Conservation (phyloP, 2,329 filamentous ascomycete genomes). For the Aciculosporium take region DNA sequence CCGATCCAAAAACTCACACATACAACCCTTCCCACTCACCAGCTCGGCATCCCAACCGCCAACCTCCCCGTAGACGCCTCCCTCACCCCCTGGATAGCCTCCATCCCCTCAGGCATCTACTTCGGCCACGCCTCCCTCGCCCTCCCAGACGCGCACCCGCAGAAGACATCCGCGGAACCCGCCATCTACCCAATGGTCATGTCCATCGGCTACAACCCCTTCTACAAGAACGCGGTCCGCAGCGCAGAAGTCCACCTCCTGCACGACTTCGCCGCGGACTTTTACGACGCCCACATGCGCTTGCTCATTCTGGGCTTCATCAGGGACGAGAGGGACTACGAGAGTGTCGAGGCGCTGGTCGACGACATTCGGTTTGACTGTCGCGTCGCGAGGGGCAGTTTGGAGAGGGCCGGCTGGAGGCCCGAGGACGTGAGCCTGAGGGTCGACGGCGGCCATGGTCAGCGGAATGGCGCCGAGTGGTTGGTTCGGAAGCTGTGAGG, state of each 20-base stretch:
- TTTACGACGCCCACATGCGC: conserved; percentile 71
- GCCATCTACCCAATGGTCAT: conserved; percentile 73
- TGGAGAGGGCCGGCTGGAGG: conserved; percentile 51
- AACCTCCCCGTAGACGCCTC: conserved; percentile 66
- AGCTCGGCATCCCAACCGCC: conserved; percentile 93
- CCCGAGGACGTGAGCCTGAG: conserved; percentile 21
- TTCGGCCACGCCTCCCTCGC: conserved; percentile 78
- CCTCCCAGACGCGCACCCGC: conserved; percentile 34
- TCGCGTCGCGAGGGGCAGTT: conserved; percentile 60
- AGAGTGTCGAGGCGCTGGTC: conserved; percentile 66
- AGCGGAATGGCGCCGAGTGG: conserved; percentile 22
- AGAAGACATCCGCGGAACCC: conserved; percentile 15
- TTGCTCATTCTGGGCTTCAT: conserved; percentile 78
- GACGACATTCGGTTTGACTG: conserved; percentile 84
- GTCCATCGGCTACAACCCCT: conserved; percentile 93
- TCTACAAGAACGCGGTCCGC: conserved; percentile 81
- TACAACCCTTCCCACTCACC: no score
- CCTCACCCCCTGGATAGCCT: conserved; percentile 43
- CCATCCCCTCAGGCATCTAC: conserved; percentile 70
- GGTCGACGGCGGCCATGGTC: conserved; percentile 8
- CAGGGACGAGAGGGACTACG: conserved; percentile 79
- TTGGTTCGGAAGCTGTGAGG: conserved; percentile 15
- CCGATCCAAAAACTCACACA: no score
- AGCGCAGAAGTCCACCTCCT: conserved; percentile 86
- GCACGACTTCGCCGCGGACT: conserved; percentile 61